A percentile compares a stretch with the other conserved stretches of the same genome.
Evolutionary conservation across 2,329 filamentous ascomycete genomes (phyloP).

Genomic region (Beauveria bassiana): DNA sequence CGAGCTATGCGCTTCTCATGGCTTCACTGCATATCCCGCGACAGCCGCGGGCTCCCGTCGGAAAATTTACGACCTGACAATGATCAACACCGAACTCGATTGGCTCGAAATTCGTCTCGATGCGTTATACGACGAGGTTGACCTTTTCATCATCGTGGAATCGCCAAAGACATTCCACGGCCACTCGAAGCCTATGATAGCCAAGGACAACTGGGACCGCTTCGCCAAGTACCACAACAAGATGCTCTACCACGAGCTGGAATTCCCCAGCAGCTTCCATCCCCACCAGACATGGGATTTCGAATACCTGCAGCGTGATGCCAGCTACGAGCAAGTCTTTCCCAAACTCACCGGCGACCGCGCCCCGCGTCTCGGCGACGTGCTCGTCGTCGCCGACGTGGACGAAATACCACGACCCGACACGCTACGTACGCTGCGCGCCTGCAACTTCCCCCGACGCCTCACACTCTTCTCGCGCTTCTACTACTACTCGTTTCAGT

Average conservation of each 20-base stretch:
- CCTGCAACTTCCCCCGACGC: conserved; percentile 45
- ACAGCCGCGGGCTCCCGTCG: conserved; percentile 18
- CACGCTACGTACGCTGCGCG: conserved; percentile 39
- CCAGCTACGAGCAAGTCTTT: conserved; percentile 50
- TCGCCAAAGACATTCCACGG: conserved; percentile 51
- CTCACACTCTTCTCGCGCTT: conserved; percentile 44
- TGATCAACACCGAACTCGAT: conserved; percentile 57
- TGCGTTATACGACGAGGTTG: conserved; percentile 48
- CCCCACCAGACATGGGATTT: conserved; percentile 37
- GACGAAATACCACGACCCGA: conserved; percentile 51
- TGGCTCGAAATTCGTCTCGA: conserved; percentile 58
- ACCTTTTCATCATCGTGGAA: conserved; percentile 60
- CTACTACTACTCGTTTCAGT: conserved; percentile 53
- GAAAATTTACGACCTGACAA: conserved; percentile 45
- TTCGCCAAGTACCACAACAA: conserved; percentile 49
- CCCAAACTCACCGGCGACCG: conserved; percentile 35
- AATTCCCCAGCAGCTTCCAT: conserved; percentile 34
- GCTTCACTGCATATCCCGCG: conserved; percentile 23
- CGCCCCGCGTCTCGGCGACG: conserved; percentile 41
- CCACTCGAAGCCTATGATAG: conserved; percentile 43
- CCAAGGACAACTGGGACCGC: conserved; percentile 43
- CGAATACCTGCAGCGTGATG: conserved; percentile 46
- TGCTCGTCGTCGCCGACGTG: conserved; percentile 52
- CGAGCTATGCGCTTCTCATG: conserved; percentile 24
- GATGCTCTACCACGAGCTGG: conserved; percentile 51